Percentiles rank a stretch among this genome's conserved stretches.
phyloP scores from a whole-genome alignment of 345 rosid genomes.

The Salix udensis region DNA sequence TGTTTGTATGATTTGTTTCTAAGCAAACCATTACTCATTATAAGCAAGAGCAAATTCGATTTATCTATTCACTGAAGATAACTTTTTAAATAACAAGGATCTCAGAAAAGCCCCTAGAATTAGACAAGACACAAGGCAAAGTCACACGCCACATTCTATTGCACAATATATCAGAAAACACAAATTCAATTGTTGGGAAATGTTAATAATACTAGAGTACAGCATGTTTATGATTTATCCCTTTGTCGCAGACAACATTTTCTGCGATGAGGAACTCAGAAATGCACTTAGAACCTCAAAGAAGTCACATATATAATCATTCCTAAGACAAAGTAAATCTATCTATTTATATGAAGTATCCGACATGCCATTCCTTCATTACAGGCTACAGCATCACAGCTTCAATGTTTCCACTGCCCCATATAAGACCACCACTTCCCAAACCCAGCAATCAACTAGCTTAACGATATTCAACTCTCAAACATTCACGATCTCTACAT shows the following conservation, averaged over 20 bases:
- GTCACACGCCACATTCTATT: background rate
- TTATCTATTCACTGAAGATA: background rate
- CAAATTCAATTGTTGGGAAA: background rate
- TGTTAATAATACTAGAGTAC: too few relatives aligned
- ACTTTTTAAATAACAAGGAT: background rate
- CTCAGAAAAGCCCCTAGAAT: background rate
- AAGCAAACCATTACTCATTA: too few relatives aligned
- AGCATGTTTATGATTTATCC: too few relatives aligned
- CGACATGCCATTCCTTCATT: background rate
- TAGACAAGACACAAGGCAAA: too few relatives aligned
- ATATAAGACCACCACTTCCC: background rate
- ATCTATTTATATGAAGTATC: background rate
- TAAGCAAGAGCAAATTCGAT: too few relatives aligned
- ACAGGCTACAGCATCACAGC: background rate
- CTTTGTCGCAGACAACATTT: too few relatives aligned
- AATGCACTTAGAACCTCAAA: too few relatives aligned
- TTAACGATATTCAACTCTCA: background rate
- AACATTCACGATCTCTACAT: background rate
- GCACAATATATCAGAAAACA: background rate
- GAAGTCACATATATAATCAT: background rate
- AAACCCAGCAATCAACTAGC: background rate
- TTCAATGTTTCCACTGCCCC: background rate
- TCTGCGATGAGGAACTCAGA: too few relatives aligned
- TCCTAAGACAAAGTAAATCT: background rate
- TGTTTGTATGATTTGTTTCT: too few relatives aligned